A percentile compares a stretch with the other conserved stretches of the same genome.
Conservation (phyloP, 2,329 filamentous ascomycete species). For the Aspergillus carbonarius region DNA sequence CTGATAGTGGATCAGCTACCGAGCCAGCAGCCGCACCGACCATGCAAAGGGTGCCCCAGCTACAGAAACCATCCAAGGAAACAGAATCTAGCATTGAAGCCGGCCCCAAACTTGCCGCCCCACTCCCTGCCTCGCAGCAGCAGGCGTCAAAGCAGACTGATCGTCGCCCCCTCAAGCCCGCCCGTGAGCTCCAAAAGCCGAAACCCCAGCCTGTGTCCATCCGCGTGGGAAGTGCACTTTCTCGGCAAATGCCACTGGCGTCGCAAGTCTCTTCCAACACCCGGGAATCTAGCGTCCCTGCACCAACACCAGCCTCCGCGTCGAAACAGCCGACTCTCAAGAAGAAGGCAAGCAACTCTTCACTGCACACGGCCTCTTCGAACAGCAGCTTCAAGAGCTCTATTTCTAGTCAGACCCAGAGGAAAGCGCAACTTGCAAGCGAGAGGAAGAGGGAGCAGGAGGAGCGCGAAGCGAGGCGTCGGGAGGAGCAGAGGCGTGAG, state of each 20-base stretch:
- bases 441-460: conserved; percentile 83
- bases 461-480: conserved; percentile 74
- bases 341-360: conserved; percentile 67
- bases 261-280: conserved; percentile 57
- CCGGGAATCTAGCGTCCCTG: conserved; percentile 54
- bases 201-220: conserved; percentile 51
- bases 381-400: conserved; percentile 64
- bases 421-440: conserved; percentile 71
- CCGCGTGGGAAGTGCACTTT: conserved; percentile 48
- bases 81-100: conserved; percentile 29
- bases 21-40: conserved; percentile 21
- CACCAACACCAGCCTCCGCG: conserved; percentile 47
- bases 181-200: conserved; percentile 46
- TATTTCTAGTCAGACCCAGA: conserved; percentile 59
- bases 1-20: conserved; percentile 26
- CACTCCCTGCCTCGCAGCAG: conserved; percentile 21
- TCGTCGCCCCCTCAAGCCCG: conserved; percentile 45
- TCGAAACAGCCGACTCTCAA: conserved; percentile 49
- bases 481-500: conserved; percentile 77
- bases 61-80: conserved; percentile 33
- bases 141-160: conserved; percentile 36
- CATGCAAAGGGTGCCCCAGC: conserved; percentile 27
- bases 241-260: conserved; percentile 44
- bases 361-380: conserved; percentile 57
- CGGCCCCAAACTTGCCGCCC: conserved; percentile 27